phyloP scores from a whole-genome alignment of 306 rosid species.

The Glycine soja region DNA sequence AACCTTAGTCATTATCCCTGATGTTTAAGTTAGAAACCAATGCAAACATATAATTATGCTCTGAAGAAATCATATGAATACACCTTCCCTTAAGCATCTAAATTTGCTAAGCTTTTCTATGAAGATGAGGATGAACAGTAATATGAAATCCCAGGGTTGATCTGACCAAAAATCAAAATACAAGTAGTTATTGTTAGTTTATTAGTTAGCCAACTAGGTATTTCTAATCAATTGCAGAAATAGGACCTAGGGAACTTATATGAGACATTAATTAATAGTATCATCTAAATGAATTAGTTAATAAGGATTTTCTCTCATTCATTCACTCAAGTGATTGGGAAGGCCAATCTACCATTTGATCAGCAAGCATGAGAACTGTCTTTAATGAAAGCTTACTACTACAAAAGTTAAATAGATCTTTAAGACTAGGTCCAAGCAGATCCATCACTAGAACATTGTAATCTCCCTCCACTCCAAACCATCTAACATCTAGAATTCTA shows the following conservation, averaged over 20 bases:
- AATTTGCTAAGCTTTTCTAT: too few species aligned
- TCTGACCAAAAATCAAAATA: conserved; percentile 52
- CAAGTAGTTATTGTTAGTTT: not conserved
- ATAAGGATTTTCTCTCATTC: conserved; percentile 5
- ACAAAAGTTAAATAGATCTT: conserved; percentile 90
- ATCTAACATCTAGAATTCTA: conserved; percentile 82
- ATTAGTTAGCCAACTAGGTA: conserved; percentile 8
- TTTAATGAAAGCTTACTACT: conserved; percentile 87
- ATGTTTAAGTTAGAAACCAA: not conserved
- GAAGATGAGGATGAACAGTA: not conserved
- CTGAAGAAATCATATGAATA: not conserved
- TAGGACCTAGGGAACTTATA: not conserved
- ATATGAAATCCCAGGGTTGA: conserved; percentile 69
- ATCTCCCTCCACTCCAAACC: conserved; percentile 95
- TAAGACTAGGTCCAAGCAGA: conserved; percentile 95
- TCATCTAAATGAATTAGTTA: conserved; percentile 15
- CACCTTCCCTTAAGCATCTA: too few species aligned
- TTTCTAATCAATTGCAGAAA: not conserved
- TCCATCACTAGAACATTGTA: conserved; percentile 92
- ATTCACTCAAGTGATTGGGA: not conserved
- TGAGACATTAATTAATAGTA: not conserved
- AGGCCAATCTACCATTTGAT: conserved; percentile 74
- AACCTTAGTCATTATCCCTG: too few species aligned
- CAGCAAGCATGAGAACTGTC: conserved; percentile 93
- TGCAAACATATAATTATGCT: not conserved